Base-by-base conservation (phyloP, 192 early-diverging fungal species). In the Lunasporangiospora selenospora region DNA sequence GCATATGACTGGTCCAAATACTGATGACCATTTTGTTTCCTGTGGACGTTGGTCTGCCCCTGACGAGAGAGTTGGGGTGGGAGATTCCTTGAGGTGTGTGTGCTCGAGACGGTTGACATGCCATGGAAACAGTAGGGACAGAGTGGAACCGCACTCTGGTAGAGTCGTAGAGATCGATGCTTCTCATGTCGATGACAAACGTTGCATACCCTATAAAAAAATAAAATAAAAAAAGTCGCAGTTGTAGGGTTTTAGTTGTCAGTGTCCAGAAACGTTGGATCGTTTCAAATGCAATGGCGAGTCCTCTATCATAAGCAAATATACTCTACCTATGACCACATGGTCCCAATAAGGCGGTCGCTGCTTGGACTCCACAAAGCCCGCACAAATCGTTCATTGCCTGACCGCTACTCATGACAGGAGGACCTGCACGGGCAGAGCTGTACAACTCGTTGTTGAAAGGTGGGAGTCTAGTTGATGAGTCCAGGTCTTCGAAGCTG, bases 241-340 rank as follows among this genome's bases (percentile, higher is more conserved):
- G 10, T 12, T 47, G 45, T 8, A 5, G 45, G 45, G 45, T 27
- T 47, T 26, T 27, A 26, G 21, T 21, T 26, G 18, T 47, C 16
- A 15, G 26, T 21, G 0, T 19, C 13, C 26, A n/a, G n/a, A n/a
- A n/a, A n/a, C n/a, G n/a, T n/a, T n/a, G n/a, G n/a, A n/a, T n/a
- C n/a, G n/a, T n/a, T n/a, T n/a, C n/a, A n/a, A n/a, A n/a, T n/a
- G n/a, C n/a, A n/a, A n/a, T n/a, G n/a, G n/a, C n/a, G n/a, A n/a
- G n/a, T n/a, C n/a, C n/a, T n/a, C n/a, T n/a, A n/a, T n/a, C n/a
- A n/a, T n/a, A n/a, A n/a, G n/a, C n/a, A n/a, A n/a, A n/a, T n/a
- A n/a, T n/a, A n/a, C n/a, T n/a, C 18, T 62, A 73, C 69, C 59
- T 73, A 29, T 73, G 69, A 13, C 60, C 69, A 47, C 69, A 73